Percentiles rank a stretch among this genome's conserved stretches.
phyloP scores from a whole-genome alignment of 176 grass and related monocot genomes.

The Oryza brachyantha region DNA sequence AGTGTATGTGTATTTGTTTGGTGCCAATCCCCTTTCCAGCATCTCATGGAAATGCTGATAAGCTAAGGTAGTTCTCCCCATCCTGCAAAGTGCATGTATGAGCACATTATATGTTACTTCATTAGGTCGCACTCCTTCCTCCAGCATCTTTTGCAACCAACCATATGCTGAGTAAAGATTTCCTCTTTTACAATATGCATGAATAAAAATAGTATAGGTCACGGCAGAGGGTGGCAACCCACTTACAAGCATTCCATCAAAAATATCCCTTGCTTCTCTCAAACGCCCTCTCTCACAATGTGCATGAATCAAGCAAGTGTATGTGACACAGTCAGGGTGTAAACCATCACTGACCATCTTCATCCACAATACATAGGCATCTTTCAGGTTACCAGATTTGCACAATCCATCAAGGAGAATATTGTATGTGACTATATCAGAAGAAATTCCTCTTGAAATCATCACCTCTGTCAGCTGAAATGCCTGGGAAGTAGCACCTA shows the following conservation, averaged over 20 bases:
- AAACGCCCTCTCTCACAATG: constrained; percentile 52
- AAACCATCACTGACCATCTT: constrained; percentile 61
- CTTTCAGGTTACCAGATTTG: constrained; percentile 65
- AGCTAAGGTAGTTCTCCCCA: constrained; percentile 45
- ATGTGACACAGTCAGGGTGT: constrained; percentile 59
- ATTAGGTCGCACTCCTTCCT: constrained; percentile 44
- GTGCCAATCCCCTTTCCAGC: constrained; percentile 44
- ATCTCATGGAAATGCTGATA: constrained; percentile 55
- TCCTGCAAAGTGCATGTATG: constrained; percentile 62
- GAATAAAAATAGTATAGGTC: constrained; percentile 59
- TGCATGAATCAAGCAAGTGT: constrained; percentile 69
- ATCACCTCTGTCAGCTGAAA: constrained; percentile 66
- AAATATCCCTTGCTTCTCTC: constrained; percentile 53
- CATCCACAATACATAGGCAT: constrained; percentile 42
- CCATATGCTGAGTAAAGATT: constrained; percentile 49
- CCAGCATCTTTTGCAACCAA: constrained; percentile 53
- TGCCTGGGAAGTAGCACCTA: constrained; percentile 40
- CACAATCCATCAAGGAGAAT: constrained; percentile 66
- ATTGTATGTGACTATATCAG: constrained; percentile 58
- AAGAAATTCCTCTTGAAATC: constrained; percentile 45
- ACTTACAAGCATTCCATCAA: constrained; percentile 49
- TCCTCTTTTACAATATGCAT: constrained; percentile 47
- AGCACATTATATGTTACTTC: constrained; percentile 64
- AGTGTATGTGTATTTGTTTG: constrained; percentile 73
- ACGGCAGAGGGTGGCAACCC: constrained; percentile 48